A percentile compares a stretch with the other conserved stretches of the same genome.
Conservation (phyloP, 2,329 filamentous ascomycete genomes). For the Xylaria sp. region DNA sequence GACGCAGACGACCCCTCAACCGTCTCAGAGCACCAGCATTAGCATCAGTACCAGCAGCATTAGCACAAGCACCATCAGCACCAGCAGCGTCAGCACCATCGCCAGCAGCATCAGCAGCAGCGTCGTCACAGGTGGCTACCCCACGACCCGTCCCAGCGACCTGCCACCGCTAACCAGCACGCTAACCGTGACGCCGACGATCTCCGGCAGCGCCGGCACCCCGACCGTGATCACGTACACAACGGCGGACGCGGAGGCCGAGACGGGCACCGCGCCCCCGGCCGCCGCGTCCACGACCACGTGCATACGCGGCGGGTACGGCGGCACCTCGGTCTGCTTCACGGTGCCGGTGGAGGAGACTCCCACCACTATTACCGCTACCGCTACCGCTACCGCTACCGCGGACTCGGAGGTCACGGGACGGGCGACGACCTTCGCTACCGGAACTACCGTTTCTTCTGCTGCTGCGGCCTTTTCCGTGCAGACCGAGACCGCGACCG, state of each 20-base stretch:
- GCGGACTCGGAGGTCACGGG: constrained; percentile 17
- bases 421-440: too few relatives aligned
- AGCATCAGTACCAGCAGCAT: constrained; percentile 19
- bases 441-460: too few relatives aligned
- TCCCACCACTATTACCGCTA: neutral
- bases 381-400: constrained; percentile 3
- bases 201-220: constrained; percentile 9
- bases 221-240: constrained; percentile 10
- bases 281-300: constrained; percentile 5
- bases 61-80: too few relatives aligned
- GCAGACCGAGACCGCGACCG: too few relatives aligned
- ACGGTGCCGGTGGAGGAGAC: constrained; percentile 1
- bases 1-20: too few relatives aligned
- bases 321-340: constrained; percentile 16
- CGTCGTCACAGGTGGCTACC: too few relatives aligned
- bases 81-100: constrained; percentile 15
- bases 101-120: constrained; percentile 6
- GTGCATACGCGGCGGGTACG: constrained; percentile 23
- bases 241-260: constrained; percentile 17
- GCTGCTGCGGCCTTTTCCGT: too few relatives aligned
- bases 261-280: constrained; percentile 6
- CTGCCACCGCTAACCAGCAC: constrained; percentile 10
- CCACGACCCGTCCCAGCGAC: neutral
- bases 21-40: constrained; percentile 8
- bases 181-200: constrained; percentile 10